phyloP scores from a whole-genome alignment of 2,329 filamentous ascomycete species.

The Ophiostoma ips region DNA sequence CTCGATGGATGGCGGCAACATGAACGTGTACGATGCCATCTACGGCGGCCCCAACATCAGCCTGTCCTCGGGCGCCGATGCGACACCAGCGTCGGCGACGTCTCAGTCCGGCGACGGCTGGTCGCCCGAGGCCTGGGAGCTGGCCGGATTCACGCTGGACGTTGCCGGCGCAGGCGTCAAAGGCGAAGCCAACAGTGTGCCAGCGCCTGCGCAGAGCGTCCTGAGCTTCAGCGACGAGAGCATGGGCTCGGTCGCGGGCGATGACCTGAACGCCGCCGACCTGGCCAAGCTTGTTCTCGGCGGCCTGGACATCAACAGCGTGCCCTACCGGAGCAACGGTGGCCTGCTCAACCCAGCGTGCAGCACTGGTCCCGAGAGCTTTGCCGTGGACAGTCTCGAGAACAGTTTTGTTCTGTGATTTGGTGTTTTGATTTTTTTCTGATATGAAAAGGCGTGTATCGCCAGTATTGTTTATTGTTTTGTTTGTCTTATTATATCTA shows the following conservation, averaged over 20 bases:
- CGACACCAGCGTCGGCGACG: constrained; percentile 28
- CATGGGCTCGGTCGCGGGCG: constrained; percentile 35
- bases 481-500: neutral
- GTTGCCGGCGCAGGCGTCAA: constrained; percentile 16
- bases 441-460: neutral
- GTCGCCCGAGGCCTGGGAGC: constrained; percentile 45
- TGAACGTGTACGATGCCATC: constrained; percentile 75
- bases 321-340: constrained; percentile 22
- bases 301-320: constrained; percentile 27
- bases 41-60: constrained; percentile 51
- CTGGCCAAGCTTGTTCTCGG: constrained; percentile 26
- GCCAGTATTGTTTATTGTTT: neutral
- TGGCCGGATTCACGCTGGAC: constrained; percentile 38
- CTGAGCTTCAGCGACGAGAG: constrained; percentile 45
- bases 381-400: constrained; percentile 30
- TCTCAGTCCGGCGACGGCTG: constrained; percentile 27
- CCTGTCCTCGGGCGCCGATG: constrained; percentile 21
- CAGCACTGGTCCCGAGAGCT: constrained; percentile 15
- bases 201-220: constrained; percentile 35
- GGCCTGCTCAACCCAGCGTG: constrained; percentile 9
- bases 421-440: constrained; percentile 17
- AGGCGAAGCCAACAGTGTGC: constrained; percentile 17
- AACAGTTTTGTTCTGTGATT: constrained; percentile 17
- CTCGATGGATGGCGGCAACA: constrained; percentile 63
- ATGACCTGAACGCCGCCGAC: constrained; percentile 34